A percentile compares a stretch with the other conserved stretches of the same genome.
phyloP scores from a whole-genome alignment of 495 filamentous ascomycete species.

The Aspergillus ostianus region DNA sequence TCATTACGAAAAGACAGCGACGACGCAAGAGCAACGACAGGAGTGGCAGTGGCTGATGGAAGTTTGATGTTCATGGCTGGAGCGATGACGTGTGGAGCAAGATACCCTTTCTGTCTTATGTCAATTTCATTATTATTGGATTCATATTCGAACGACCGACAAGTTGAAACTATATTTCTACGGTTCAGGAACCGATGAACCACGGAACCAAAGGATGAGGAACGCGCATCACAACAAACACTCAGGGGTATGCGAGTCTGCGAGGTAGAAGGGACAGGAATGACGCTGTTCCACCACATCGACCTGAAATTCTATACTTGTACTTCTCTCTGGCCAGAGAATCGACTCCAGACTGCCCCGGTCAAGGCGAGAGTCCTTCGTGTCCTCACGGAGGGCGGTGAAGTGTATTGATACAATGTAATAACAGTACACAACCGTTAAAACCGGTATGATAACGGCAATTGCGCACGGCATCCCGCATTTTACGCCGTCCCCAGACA shows the following conservation, averaged over 20 bases:
- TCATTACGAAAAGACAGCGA: not conserved
- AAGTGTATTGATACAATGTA: not conserved
- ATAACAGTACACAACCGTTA: not conserved
- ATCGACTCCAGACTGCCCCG: not conserved
- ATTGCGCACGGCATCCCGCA: not conserved
- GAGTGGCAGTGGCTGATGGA: conserved; percentile 24
- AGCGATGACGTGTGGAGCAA: not conserved
- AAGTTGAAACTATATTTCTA: not conserved
- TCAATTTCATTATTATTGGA: conserved; percentile 4
- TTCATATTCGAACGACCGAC: too few relatives aligned
- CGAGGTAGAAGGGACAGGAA: too few relatives aligned
- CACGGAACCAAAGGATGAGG: not conserved
- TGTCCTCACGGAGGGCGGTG: not conserved
- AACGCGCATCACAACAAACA: not conserved
- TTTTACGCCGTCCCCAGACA: not conserved
- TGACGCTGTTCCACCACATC: too few relatives aligned
- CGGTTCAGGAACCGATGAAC: not conserved
- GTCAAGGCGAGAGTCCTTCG: not conserved
- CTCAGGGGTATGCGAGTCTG: not conserved
- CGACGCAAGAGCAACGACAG: conserved; percentile 22
- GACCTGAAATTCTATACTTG: too few relatives aligned
- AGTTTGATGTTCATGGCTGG: conserved; percentile 3
- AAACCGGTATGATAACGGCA: not conserved
- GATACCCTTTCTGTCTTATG: conserved; percentile 1
- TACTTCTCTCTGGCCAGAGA: too few relatives aligned